Conservation (phyloP, 129 eudicot species). For the Arctium lappa region DNA sequence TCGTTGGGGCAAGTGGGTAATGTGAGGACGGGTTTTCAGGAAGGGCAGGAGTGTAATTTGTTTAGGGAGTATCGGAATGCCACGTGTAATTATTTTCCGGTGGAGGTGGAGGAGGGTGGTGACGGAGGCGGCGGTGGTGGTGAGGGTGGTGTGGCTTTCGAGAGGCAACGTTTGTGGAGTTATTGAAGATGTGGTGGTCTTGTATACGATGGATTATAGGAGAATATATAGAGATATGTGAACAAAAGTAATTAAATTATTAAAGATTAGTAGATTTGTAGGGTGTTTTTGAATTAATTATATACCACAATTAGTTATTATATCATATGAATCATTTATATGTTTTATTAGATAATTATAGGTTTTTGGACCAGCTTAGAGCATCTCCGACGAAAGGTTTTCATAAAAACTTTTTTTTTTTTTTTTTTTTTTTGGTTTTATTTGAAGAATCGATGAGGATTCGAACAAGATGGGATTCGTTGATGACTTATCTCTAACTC, state of each 20-base stretch:
- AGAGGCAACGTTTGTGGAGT: slow-evolving; percentile 29
- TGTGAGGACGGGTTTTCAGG: not conserved
- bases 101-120: slow-evolving; percentile 1
- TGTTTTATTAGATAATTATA: no score
- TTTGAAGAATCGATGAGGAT: no score
- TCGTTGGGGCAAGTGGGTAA: not conserved
- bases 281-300: not conserved
- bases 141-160: slow-evolving; percentile 17
- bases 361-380: no score
- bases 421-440: no score
- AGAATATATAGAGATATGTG: not conserved
- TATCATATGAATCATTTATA: no score
- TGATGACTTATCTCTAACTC: no score
- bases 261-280: not conserved
- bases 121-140: not conserved
- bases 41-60: slow-evolving; percentile 2
- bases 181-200: slow-evolving; percentile 1
- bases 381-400: no score
- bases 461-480: no score
- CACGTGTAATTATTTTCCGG: slow-evolving; percentile 7
- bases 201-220: not conserved
- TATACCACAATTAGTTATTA: not conserved
- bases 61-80: slow-evolving; percentile 9
- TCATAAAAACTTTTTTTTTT: no score
- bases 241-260: not conserved